These are phyloP conservation scores for Toxoplasma gondii DNA, from an alignment of 169 alveolate species.

Conservation along the genomic window DNA sequence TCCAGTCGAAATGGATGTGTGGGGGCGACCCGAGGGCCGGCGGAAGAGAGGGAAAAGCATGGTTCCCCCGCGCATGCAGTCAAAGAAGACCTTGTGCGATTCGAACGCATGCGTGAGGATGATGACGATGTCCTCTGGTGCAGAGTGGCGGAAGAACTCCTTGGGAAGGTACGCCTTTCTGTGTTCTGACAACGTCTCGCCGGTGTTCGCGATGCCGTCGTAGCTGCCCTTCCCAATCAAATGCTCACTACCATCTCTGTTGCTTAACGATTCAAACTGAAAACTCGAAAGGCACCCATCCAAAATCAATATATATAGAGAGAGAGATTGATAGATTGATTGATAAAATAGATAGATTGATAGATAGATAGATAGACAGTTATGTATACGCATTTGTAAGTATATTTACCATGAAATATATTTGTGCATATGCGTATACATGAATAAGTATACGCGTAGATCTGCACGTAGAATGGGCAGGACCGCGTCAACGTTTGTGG, in stretches of 20 bases:
- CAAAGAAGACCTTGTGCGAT: not conserved
- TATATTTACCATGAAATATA: no score
- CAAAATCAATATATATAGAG: no score
- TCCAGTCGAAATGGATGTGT: not conserved
- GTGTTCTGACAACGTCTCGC: not conserved
- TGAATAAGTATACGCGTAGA: not conserved
- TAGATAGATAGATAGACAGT: not conserved
- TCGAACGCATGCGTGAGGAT: constrained; percentile 9
- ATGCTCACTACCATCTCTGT: no score
- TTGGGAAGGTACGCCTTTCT: constrained; percentile 71
- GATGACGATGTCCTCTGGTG: constrained; percentile 75
- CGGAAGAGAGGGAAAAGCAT: not conserved
- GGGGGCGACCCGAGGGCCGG: not conserved
- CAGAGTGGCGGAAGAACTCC: constrained; percentile 80
- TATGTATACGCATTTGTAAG: no score
- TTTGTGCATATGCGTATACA: not conserved
- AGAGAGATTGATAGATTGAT: no score
- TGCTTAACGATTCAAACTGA: no score
- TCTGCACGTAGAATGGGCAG: not conserved
- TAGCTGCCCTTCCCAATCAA: no score
- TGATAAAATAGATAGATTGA: not conserved
- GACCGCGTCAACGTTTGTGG: not conserved
- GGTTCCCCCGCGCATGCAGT: no score
- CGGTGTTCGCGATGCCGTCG: no score
- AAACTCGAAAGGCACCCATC: no score